These are phyloP conservation scores for Pedinophyceae sp. DNA, from an alignment of 139 green algal genomes.

Conservation along the genomic window DNA sequence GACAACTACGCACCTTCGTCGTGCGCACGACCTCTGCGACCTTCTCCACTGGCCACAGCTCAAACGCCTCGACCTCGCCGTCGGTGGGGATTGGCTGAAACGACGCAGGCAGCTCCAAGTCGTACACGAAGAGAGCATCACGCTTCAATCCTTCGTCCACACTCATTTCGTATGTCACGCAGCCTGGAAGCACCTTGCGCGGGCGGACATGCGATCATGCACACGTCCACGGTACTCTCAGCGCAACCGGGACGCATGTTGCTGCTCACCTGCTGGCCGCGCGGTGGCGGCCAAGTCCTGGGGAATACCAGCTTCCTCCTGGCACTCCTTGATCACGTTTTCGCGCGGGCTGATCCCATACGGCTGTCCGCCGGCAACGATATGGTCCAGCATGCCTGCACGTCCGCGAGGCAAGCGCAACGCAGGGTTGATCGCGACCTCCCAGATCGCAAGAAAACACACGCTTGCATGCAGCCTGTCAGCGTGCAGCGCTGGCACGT, in stretches of 20 bases:
- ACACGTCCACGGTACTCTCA: constrained; percentile 29
- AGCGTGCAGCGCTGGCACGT: too few species aligned
- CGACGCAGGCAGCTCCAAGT: constrained; percentile 69
- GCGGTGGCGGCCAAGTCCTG: constrained; percentile 33
- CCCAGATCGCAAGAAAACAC: too few species aligned
- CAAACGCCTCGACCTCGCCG: constrained; percentile 72
- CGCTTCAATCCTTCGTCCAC: constrained; percentile 48
- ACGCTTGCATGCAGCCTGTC: too few species aligned
- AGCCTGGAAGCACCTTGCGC: neutral
- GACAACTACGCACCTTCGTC: constrained; percentile 12
- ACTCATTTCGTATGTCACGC: neutral
- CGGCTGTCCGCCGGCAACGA: constrained; percentile 78
- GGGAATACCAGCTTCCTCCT: constrained; percentile 81
- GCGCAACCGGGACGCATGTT: constrained; percentile 25
- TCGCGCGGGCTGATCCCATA: constrained; percentile 42
- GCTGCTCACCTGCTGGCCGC: constrained; percentile 19
- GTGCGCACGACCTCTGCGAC: constrained; percentile 37
- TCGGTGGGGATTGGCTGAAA: constrained; percentile 61
- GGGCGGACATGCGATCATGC: constrained; percentile 5
- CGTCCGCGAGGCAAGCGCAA: too few species aligned
- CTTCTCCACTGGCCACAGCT: constrained; percentile 35
- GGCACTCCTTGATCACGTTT: constrained; percentile 89
- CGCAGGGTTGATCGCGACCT: too few species aligned
- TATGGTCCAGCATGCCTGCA: constrained; percentile 86
- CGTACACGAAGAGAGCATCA: constrained; percentile 82